Evolutionary conservation across 2,329 filamentous ascomycete genomes (phyloP).

Genomic region (Cercospora berteroae): DNA sequence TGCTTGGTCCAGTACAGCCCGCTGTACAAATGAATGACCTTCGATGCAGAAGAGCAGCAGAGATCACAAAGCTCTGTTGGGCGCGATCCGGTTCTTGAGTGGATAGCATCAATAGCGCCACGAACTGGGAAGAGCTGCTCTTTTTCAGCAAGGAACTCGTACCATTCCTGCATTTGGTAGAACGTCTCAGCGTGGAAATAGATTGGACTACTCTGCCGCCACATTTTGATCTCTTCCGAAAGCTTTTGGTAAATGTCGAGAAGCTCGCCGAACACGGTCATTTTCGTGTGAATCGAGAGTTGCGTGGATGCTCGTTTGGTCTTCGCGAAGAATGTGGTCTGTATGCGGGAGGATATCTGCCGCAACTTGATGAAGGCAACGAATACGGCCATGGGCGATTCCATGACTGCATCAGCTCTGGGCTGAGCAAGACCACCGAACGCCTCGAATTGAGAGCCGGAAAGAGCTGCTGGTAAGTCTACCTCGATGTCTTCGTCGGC

Average conservation of each 20-base stretch:
- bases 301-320: neutral
- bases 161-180: constrained; percentile 48
- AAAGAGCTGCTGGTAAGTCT: constrained; percentile 38
- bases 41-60: constrained; percentile 34
- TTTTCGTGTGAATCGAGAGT: constrained; percentile 27
- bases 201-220: constrained; percentile 39
- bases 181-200: constrained; percentile 41
- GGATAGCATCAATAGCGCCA: constrained; percentile 43
- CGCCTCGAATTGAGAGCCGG: constrained; percentile 33
- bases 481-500: constrained; percentile 43
- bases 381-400: constrained; percentile 42
- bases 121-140: constrained; percentile 45
- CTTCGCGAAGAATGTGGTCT: constrained; percentile 11
- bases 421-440: neutral
- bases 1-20: constrained; percentile 38
- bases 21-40: constrained; percentile 44
- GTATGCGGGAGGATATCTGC: constrained; percentile 44
- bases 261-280: constrained; percentile 32
- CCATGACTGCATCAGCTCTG: neutral
- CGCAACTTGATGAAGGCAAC: constrained; percentile 42
- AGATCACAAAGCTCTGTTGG: constrained; percentile 10
- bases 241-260: constrained; percentile 9
- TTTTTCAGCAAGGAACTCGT: constrained; percentile 44
- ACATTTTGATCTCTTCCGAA: constrained; percentile 37
- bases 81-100: constrained; percentile 33